Percentiles rank a stretch among this genome's conserved stretches.
Conservation (phyloP, 495 filamentous ascomycete species). For the Aspergillus nidulans region DNA sequence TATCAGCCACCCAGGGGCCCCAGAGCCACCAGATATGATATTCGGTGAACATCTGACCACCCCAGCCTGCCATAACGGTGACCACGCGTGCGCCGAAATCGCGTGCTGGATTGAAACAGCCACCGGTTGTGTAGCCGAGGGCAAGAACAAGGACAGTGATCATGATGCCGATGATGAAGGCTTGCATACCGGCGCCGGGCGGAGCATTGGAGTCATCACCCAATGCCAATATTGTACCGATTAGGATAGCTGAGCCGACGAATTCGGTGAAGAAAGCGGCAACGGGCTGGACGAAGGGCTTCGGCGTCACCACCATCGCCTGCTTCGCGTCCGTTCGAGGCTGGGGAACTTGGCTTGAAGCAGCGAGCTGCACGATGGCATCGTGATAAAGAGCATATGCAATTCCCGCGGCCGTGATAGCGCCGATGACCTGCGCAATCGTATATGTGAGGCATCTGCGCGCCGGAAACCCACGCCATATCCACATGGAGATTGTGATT, state of each 20-base stretch:
- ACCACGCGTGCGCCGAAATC: constrained; percentile 56
- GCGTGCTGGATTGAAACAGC: constrained; percentile 52
- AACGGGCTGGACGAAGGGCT: constrained; percentile 34
- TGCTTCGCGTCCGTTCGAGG: constrained; percentile 6
- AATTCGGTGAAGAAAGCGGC: constrained; percentile 57
- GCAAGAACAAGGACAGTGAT: constrained; percentile 17
- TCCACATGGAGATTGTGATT: constrained; percentile 50
- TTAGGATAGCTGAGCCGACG: constrained; percentile 43
- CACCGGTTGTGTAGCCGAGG: constrained; percentile 22
- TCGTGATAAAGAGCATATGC: constrained; percentile 43
- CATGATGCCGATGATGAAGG: constrained; percentile 50
- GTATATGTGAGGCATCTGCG: constrained; percentile 40
- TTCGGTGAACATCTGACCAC: constrained; percentile 23
- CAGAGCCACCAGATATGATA: constrained; percentile 54
- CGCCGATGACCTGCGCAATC: constrained; percentile 45
- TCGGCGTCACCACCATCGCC: constrained; percentile 31
- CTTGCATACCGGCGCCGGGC: constrained; percentile 40
- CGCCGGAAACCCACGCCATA: constrained; percentile 52
- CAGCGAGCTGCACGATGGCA: constrained; percentile 34
- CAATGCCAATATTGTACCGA: not conserved
- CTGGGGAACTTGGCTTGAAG: constrained; percentile 22
- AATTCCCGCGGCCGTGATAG: constrained; percentile 39
- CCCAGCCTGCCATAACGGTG: constrained; percentile 49
- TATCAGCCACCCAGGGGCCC: constrained; percentile 47
- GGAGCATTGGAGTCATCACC: constrained; percentile 9